Percentiles rank a stretch among this genome's conserved stretches.
phyloP scores from a whole-genome alignment of 2,329 filamentous ascomycete genomes.

The Fusarium sororula region DNA sequence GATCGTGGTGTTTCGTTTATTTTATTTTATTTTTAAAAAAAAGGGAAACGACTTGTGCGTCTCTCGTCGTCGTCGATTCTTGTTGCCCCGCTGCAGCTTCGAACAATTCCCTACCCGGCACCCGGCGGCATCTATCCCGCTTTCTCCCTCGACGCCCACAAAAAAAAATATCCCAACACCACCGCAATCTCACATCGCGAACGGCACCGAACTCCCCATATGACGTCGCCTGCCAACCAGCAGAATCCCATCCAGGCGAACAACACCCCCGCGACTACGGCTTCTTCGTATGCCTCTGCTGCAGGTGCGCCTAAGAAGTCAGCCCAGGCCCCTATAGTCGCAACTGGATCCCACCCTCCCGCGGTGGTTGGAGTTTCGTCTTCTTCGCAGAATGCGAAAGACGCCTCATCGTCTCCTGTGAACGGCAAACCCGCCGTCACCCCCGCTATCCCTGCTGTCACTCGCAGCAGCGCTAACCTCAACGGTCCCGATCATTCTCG shows the following conservation, averaged over 20 bases:
- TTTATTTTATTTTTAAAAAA: not conserved
- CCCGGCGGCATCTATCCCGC: slow-evolving; percentile 38
- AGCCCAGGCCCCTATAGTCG: slow-evolving; percentile 67
- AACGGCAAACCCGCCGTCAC: slow-evolving; percentile 82
- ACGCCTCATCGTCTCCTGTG: slow-evolving; percentile 77
- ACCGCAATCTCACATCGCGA: slow-evolving; percentile 43
- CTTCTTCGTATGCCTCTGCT: slow-evolving; percentile 74
- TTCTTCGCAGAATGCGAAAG: slow-evolving; percentile 66
- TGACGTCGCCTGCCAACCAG: slow-evolving; percentile 69
- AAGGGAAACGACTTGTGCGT: slow-evolving; percentile 20
- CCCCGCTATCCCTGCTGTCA: slow-evolving; percentile 74
- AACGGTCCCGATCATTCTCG: slow-evolving; percentile 84
- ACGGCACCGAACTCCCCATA: slow-evolving; percentile 52
- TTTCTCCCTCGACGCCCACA: slow-evolving; percentile 37
- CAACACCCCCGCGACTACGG: slow-evolving; percentile 65
- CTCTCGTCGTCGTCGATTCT: slow-evolving; percentile 23
- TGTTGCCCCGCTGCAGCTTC: slow-evolving; percentile 34
- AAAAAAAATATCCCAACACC: slow-evolving; percentile 35
- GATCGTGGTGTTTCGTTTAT: slow-evolving; percentile 25
- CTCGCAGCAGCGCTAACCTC: slow-evolving; percentile 67
- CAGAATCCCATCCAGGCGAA: slow-evolving; percentile 65
- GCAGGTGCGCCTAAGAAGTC: slow-evolving; percentile 71
- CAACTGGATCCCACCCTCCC: slow-evolving; percentile 63
- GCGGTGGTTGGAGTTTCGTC: slow-evolving; percentile 65
- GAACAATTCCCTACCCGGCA: slow-evolving; percentile 36